Percentiles rank a stretch among this genome's conserved stretches.
These are phyloP conservation scores for Lactarius pseudohatsudake DNA, from an alignment of 768 basidiomycete genomes.

Conservation along the genomic window DNA sequence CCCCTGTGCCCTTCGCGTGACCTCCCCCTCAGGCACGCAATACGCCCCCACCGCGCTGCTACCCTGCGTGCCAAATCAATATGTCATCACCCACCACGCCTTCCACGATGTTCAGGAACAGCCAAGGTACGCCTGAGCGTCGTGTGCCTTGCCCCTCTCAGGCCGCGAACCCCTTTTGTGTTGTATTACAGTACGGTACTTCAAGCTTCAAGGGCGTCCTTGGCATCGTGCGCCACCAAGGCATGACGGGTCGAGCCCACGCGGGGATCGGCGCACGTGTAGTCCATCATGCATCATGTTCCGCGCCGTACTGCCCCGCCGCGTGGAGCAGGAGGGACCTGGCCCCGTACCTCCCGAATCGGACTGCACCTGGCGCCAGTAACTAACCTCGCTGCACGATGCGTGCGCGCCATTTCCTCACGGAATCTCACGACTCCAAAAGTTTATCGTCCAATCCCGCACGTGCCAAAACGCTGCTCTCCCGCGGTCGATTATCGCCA, in stretches of 20 bases:
- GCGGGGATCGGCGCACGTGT: background rate
- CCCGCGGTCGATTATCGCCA: background rate
- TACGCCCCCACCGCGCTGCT: background rate
- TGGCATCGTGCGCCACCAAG: background rate
- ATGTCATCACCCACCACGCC: background rate
- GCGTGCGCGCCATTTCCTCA: too few relatives aligned
- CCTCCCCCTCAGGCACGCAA: background rate
- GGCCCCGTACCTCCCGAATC: background rate
- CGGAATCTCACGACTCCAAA: background rate
- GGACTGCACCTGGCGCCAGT: background rate
- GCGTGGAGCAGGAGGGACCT: background rate
- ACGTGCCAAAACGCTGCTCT: background rate
- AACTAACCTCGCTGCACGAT: background rate
- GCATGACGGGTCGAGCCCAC: background rate
- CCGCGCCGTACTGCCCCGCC: background rate
- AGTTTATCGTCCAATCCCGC: background rate
- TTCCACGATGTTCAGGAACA: background rate
- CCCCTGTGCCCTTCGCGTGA: background rate
- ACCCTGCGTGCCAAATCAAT: background rate
- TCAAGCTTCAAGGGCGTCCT: too few relatives aligned
- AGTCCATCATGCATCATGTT: background rate
- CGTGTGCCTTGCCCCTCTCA: background rate
- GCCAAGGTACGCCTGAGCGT: background rate
- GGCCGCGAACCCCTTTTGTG: background rate
- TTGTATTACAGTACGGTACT: background rate